These are phyloP conservation scores for Elaeagnus macrophylla DNA, from an alignment of 306 rosid species.

Conservation along the genomic window DNA sequence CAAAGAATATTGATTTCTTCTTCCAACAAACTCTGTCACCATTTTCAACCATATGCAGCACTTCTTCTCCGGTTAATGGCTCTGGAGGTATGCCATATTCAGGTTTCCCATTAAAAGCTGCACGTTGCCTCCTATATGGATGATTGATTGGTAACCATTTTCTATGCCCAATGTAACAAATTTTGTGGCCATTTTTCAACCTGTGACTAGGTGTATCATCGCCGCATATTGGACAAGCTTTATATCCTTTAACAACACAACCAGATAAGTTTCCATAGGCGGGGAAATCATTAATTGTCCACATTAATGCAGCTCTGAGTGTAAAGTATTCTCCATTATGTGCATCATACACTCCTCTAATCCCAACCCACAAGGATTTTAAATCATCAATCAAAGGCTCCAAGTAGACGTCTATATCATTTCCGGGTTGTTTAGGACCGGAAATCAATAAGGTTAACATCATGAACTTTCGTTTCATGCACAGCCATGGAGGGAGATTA, in stretches of 20 bases:
- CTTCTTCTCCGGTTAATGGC: neutral
- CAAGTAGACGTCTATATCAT: no score
- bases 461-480: conserved; percentile 1
- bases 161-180: neutral
- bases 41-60: neutral
- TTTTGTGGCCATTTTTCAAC: neutral
- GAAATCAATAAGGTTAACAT: neutral
- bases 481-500: neutral
- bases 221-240: neutral
- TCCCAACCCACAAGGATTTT: neutral
- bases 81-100: neutral
- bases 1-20: neutral
- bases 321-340: neutral
- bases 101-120: neutral
- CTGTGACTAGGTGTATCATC: neutral
- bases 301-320: neutral
- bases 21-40: neutral
- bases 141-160: neutral
- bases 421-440: no score
- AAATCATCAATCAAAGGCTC: no score
- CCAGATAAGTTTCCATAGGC: neutral
- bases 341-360: neutral
- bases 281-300: conserved; percentile 1
- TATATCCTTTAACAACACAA: neutral
- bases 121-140: neutral